Evolutionary conservation across 805 yeast genomes (phyloP).

Genomic region (Candida koratica): DNA sequence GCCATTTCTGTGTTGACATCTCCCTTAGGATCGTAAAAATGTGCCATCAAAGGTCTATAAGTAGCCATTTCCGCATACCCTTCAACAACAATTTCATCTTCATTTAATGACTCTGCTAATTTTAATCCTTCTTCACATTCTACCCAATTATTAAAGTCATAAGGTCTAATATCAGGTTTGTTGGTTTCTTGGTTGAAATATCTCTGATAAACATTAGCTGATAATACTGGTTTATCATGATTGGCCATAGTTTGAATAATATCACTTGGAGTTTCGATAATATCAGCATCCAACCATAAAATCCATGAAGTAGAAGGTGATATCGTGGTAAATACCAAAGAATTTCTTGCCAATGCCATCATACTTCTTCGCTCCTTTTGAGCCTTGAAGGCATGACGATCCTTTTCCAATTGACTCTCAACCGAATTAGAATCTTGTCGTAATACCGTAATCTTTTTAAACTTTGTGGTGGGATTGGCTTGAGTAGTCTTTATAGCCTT

Average conservation of each 20-base stretch:
- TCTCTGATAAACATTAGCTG: constrained; percentile 92
- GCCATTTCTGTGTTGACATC: constrained; percentile 66
- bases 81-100: constrained; percentile 91
- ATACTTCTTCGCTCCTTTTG: constrained; percentile 86
- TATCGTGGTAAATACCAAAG: constrained; percentile 80
- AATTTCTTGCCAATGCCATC: constrained; percentile 95
- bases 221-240: constrained; percentile 82
- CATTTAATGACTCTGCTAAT: constrained; percentile 66
- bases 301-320: constrained; percentile 94
- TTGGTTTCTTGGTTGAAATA: constrained; percentile 56
- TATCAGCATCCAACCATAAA: constrained; percentile 93
- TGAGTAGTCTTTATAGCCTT: constrained; percentile 71
- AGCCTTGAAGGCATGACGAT: constrained; percentile 79
- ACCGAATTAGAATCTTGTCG: constrained; percentile 86
- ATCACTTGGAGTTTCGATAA: constrained; percentile 80
- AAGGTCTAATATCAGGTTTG: constrained; percentile 67
- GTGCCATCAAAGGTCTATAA: constrained; percentile 92
- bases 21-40: constrained; percentile 66
- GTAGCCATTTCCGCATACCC: constrained; percentile 94
- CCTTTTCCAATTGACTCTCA: constrained; percentile 73
- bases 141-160: constrained; percentile 95
- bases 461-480: constrained; percentile 56
- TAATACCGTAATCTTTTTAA: constrained; percentile 78
- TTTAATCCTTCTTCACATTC: constrained; percentile 76
- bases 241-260: constrained; percentile 81